Evolutionary conservation across 148 eudicot genomes (phyloP).

Genomic region (Amaranthus cruentus): DNA sequence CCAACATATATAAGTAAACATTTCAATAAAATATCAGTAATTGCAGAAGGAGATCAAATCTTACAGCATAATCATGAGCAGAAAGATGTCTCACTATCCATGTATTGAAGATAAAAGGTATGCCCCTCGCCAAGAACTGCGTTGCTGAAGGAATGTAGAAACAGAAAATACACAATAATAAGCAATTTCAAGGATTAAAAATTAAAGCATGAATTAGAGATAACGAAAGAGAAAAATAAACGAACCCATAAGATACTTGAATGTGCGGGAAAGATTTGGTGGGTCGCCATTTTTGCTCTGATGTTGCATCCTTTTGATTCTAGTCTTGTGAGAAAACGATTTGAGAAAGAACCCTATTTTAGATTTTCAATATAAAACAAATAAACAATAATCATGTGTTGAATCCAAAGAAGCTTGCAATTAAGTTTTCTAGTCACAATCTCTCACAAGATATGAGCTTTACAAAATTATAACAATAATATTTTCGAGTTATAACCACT

Average conservation of each 20-base stretch:
- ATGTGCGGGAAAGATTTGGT: conserved; percentile 73
- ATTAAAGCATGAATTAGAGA: not conserved
- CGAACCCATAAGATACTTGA: conserved; percentile 83
- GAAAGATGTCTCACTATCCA: conserved; percentile 95
- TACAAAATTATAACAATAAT: too few relatives aligned
- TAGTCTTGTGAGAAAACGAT: too few relatives aligned
- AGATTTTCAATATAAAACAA: too few relatives aligned
- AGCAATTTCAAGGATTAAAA: not conserved
- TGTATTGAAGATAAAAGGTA: conserved; percentile 86
- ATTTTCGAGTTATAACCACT: too few relatives aligned
- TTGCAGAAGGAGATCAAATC: not conserved
- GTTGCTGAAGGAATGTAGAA: conserved; percentile 48
- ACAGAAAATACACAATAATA: not conserved
- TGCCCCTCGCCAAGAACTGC: conserved; percentile 85
- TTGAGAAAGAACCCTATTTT: too few relatives aligned
- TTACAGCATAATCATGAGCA: conserved; percentile 83
- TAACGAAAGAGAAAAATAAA: not conserved
- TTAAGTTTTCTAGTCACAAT: too few relatives aligned
- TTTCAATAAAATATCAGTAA: not conserved
- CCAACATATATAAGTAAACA: too few relatives aligned
- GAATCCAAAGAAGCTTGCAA: too few relatives aligned
- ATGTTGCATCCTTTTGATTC: conserved; percentile 18
- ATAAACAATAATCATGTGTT: too few relatives aligned
- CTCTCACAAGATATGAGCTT: too few relatives aligned
- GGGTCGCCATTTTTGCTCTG: conserved; percentile 23